Evolutionary conservation across 2,329 filamentous ascomycete species (phyloP).

Genomic region (Epichloe bromicola): DNA sequence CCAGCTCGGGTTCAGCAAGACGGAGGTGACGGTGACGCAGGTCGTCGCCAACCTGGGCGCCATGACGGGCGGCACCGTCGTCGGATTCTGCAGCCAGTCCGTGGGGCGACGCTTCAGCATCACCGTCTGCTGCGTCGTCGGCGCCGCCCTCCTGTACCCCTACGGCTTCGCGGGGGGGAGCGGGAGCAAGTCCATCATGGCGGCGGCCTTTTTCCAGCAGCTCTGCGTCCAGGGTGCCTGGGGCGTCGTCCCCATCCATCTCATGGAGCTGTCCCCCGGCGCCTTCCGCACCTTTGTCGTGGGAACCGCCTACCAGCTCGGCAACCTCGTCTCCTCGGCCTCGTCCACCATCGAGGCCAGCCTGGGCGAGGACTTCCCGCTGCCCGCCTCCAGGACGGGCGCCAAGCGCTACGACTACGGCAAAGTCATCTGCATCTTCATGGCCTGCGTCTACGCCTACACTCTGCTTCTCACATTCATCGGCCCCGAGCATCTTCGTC

Average conservation of each 20-base stretch:
- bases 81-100: slow-evolving; percentile 57
- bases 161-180: slow-evolving; percentile 51
- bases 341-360: slow-evolving; percentile 65
- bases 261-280: slow-evolving; percentile 64
- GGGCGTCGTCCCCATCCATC: slow-evolving; percentile 64
- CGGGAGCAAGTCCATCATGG: slow-evolving; percentile 49
- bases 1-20: slow-evolving; percentile 37
- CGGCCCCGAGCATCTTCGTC: slow-evolving; percentile 42
- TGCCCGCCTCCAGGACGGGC: slow-evolving; percentile 40
- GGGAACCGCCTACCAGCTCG: slow-evolving; percentile 63
- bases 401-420: slow-evolving; percentile 57
- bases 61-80: slow-evolving; percentile 50
- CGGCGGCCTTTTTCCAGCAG: slow-evolving; percentile 73
- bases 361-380: slow-evolving; percentile 61
- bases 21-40: slow-evolving; percentile 55
- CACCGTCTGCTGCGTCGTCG: slow-evolving; percentile 47
- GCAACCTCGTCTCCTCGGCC: slow-evolving; percentile 58
- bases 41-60: slow-evolving; percentile 62
- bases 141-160: slow-evolving; percentile 70
- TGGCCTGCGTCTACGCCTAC: slow-evolving; percentile 65
- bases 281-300: slow-evolving; percentile 63
- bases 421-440: slow-evolving; percentile 80
- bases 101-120: slow-evolving; percentile 58
- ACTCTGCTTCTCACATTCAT: slow-evolving; percentile 49
- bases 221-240: slow-evolving; percentile 68